These are phyloP conservation scores for Cordyceps pruinosa DNA, from an alignment of 2,329 filamentous ascomycete genomes.

Conservation along the genomic window DNA sequence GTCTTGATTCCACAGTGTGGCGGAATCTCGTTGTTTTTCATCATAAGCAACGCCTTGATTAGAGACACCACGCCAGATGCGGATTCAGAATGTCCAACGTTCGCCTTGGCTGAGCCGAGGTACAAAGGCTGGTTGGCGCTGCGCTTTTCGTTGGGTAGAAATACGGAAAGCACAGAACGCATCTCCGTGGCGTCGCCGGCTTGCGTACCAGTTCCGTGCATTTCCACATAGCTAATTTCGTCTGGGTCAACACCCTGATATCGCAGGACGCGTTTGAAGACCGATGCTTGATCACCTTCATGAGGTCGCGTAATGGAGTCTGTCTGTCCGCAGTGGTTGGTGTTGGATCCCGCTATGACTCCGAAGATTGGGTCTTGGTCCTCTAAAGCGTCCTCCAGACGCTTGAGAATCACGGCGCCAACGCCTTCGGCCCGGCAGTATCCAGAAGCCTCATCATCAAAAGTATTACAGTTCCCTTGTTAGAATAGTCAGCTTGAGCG, in stretches of 20 bases:
- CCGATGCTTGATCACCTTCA: constrained; percentile 63
- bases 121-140: constrained; percentile 44
- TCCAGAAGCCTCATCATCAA: constrained; percentile 72
- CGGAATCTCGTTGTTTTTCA: constrained; percentile 55
- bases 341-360: constrained; percentile 66
- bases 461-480: constrained; percentile 49
- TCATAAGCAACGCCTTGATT: constrained; percentile 58
- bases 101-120: constrained; percentile 57
- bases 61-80: constrained; percentile 57
- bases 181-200: constrained; percentile 79
- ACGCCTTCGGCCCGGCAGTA: constrained; percentile 77
- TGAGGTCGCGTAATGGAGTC: constrained; percentile 82
- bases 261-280: constrained; percentile 64
- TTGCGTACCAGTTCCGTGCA: constrained; percentile 85
- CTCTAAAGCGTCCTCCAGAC: constrained; percentile 67
- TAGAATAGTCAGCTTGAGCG: background rate
- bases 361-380: constrained; percentile 74
- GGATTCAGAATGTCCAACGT: constrained; percentile 56
- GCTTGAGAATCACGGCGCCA: constrained; percentile 69
- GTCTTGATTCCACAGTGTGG: constrained; percentile 63
- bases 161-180: constrained; percentile 59
- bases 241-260: constrained; percentile 68
- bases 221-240: constrained; percentile 77
- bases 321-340: constrained; percentile 76
- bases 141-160: constrained; percentile 41